phyloP scores from a whole-genome alignment of 768 basidiomycete species.

The Pisolithus sp. region DNA sequence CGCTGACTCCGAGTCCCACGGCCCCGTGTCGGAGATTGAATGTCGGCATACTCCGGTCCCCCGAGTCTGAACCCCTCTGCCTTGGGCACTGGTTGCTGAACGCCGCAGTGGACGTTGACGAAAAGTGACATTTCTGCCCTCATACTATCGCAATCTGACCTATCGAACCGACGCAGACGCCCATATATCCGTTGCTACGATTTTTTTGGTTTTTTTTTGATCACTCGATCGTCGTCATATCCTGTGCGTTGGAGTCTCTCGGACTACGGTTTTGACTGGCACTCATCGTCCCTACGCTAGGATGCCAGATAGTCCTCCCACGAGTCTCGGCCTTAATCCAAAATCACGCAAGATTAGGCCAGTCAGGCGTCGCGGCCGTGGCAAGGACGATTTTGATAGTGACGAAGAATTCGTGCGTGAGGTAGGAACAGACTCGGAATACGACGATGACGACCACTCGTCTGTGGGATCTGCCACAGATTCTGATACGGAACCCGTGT shows the following conservation, averaged over 20 bases:
- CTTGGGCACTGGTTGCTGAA: slow-evolving; percentile 17
- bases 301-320: slow-evolving; percentile 43
- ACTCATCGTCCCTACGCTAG: slow-evolving; percentile 16
- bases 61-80: slow-evolving; percentile 18
- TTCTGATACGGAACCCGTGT: slow-evolving; percentile 65
- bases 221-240: too few relatives aligned
- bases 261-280: not conserved
- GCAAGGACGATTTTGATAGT: slow-evolving; percentile 51
- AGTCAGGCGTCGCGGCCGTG: slow-evolving; percentile 60
- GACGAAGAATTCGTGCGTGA: slow-evolving; percentile 78
- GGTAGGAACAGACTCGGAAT: slow-evolving; percentile 62
- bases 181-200: too few relatives aligned
- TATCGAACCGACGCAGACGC: too few relatives aligned
- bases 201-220: too few relatives aligned
- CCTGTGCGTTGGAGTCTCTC: too few relatives aligned
- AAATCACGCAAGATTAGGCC: slow-evolving; percentile 37
- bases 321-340: slow-evolving; percentile 27
- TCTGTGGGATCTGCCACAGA: slow-evolving; percentile 56
- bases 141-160: too few relatives aligned
- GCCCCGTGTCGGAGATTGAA: slow-evolving; percentile 18
- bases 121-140: too few relatives aligned
- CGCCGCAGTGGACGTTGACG: slow-evolving; percentile 5
- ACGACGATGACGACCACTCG: slow-evolving; percentile 54
- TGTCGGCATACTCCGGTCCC: slow-evolving; percentile 23
- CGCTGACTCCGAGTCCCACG: slow-evolving; percentile 16